Conservation (phyloP, 192 early-diverging fungal species). For the Podila horticola region DNA sequence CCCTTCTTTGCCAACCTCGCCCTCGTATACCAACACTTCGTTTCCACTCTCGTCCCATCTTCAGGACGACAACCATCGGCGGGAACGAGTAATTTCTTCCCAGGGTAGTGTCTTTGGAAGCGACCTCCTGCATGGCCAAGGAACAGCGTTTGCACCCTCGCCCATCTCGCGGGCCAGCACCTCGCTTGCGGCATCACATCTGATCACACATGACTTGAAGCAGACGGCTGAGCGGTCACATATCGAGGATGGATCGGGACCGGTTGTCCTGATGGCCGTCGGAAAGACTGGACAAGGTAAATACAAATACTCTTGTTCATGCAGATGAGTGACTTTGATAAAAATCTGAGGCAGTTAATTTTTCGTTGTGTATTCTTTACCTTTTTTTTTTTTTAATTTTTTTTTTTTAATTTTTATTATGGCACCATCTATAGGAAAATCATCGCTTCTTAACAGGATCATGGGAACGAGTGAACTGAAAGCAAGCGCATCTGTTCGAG, state of each 20-base stretch:
- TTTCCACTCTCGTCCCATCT: not conserved
- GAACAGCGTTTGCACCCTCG: constrained; percentile 19
- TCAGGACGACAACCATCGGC: not conserved
- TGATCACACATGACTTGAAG: constrained; percentile 40
- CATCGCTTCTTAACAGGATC: constrained; percentile 48
- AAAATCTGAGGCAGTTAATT: not conserved
- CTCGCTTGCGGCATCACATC: constrained; percentile 6
- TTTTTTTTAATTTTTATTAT: not conserved
- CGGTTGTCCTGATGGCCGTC: constrained; percentile 44
- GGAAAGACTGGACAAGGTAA: constrained; percentile 46
- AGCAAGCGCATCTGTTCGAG: constrained; percentile 46
- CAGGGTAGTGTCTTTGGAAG: not conserved
- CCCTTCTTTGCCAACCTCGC: not conserved
- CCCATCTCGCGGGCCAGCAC: constrained; percentile 33
- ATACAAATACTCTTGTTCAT: not conserved
- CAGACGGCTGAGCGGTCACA: constrained; percentile 22
- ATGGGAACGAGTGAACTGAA: constrained; percentile 49
- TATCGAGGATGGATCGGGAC: constrained; percentile 42
- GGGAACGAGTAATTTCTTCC: not conserved
- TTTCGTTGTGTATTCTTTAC: not conserved
- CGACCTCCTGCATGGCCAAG: not conserved
- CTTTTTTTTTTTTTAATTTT: not conserved
- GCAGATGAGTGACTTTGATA: not conserved
- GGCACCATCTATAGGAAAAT: constrained; percentile 14
- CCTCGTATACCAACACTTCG: constrained; percentile 1